Evolutionary conservation across 345 rosid genomes (phyloP), one percentile per base, ranked within the genome.

Genomic region (Melaleuca quinquenervia): DNA sequence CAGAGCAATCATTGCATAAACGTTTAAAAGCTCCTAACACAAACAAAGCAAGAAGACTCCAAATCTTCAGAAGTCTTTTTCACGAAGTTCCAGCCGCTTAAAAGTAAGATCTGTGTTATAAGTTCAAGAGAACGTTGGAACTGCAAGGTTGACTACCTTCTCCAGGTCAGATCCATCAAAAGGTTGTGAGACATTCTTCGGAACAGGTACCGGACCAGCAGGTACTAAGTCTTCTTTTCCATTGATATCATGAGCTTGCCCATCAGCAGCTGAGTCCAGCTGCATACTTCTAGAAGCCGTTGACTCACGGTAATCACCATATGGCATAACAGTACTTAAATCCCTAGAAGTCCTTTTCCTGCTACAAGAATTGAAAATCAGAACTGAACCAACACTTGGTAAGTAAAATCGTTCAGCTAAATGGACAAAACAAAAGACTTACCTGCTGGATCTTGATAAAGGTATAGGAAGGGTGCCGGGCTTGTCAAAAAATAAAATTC

Each of bases 401-500:
- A 15, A 18, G 32, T 22, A 56, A 22, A 82, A 51, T 26, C 8
- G n/a, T 15, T 18, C 10, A 50, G 50, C 41, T 24, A 49, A 12
- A 24, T 36, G 80, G 41, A 20, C 3, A 56, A 16, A 54, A 58
- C 75, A 54, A 29, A 16, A 29, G 75, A 44, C 93, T 87, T 62
- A 93, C 95, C 94, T 91, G 75, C 87, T 88, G 83, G 87, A 87
- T 62, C 87, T 89, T 50, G 84, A 88, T 88, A 85, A 82, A 83
- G 84, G 60, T 80, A 90, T 50, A 27, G 41, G 87, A 85, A 88
- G 32, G 44, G 92, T 75, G 84, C 82, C 87, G 49, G 91, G 93
- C 85, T 93, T 95, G 92, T 91, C 92, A 64, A 94, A 86, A 90
- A 96, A 93, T 87, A 96, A 64, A 86, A 96, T 90, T 83, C 98